phyloP scores from a whole-genome alignment of 2,329 filamentous ascomycete genomes.

The Gnomoniopsis smithogilvyi region DNA sequence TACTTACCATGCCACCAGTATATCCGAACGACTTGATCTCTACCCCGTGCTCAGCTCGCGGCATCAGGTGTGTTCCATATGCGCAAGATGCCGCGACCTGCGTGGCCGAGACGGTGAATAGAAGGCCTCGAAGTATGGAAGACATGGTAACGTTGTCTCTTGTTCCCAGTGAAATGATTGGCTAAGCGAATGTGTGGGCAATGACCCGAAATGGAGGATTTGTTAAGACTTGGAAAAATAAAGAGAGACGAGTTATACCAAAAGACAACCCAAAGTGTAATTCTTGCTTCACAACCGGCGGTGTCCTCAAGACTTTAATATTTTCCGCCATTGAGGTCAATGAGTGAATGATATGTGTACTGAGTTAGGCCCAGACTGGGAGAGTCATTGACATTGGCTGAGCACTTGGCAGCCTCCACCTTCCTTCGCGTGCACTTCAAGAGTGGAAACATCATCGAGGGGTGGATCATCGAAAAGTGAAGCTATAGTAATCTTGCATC shows the following conservation, averaged over 20 bases:
- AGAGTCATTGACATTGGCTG: background rate
- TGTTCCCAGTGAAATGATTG: background rate
- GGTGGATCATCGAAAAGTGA: background rate
- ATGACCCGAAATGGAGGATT: background rate
- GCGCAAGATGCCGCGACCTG: slow-evolving; percentile 25
- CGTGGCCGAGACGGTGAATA: slow-evolving; percentile 14
- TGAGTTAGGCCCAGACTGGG: background rate
- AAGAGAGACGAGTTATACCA: background rate
- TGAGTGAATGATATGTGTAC: background rate
- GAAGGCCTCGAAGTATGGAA: background rate
- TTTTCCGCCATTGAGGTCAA: background rate
- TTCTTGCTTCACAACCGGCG: background rate
- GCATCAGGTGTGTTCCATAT: slow-evolving; percentile 24
- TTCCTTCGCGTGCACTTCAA: background rate
- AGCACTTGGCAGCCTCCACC: background rate
- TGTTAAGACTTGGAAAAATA: background rate
- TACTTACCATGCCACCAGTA: slow-evolving; percentile 30
- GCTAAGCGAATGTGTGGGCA: background rate
- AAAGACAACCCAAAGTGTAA: background rate
- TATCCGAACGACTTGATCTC: slow-evolving; percentile 31
- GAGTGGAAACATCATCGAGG: too few relatives aligned
- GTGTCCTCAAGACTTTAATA: background rate
- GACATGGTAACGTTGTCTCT: background rate
- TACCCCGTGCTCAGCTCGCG: slow-evolving; percentile 28
- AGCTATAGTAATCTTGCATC: too few relatives aligned